These are phyloP conservation scores for Telopea speciosissima DNA, from an alignment of 177 flowering plant species.

Conservation along the genomic window DNA sequence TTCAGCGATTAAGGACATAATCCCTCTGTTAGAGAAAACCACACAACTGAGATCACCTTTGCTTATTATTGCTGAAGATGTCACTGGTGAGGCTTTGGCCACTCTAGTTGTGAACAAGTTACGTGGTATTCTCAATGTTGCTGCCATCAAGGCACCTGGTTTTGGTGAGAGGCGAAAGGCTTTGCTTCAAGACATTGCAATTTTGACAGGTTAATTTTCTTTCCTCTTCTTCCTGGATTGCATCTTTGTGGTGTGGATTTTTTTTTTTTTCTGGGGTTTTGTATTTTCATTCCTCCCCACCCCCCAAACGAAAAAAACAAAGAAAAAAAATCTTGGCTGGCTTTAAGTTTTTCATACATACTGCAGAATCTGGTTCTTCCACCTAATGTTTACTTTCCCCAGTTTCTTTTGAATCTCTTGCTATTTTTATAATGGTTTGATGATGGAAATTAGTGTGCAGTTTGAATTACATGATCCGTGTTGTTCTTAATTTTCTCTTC, in stretches of 20 bases:
- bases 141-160: background rate
- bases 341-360: background rate
- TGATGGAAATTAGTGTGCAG: too few species aligned
- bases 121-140: background rate
- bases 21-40: constrained; percentile 2
- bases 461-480: background rate
- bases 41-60: background rate
- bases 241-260: background rate
- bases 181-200: background rate
- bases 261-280: too few species aligned
- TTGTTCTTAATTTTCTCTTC: background rate
- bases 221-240: background rate
- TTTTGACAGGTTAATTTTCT: background rate
- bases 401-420: background rate
- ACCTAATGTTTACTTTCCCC: background rate
- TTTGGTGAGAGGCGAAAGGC: background rate
- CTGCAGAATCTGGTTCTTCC: background rate
- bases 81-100: constrained; percentile 1
- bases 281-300: background rate
- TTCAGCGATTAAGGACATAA: background rate
- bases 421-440: too few species aligned
- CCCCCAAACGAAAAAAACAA: too few species aligned
- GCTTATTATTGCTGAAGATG: background rate
- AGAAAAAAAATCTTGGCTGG: background rate
- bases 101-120: background rate